Evolutionary conservation across 306 rosid genomes (phyloP).

Genomic region (Gillenia trifoliata): DNA sequence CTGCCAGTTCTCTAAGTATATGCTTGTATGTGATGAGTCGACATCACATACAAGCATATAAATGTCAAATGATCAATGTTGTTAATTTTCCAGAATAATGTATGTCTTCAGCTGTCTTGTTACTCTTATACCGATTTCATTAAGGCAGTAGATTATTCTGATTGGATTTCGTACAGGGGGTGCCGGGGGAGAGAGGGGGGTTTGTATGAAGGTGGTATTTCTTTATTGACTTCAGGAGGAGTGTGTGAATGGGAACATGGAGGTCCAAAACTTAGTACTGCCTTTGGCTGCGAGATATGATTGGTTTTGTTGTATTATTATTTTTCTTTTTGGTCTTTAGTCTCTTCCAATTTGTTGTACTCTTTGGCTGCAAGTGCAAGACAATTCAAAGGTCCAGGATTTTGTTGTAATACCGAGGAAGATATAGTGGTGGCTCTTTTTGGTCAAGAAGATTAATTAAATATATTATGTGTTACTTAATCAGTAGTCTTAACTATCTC

Average conservation of each 20-base stretch:
- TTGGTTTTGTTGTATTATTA: neutral
- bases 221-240: constrained; percentile 28
- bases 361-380: constrained; percentile 32
- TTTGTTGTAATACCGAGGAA: constrained; percentile 61
- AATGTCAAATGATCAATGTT: neutral
- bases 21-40: neutral
- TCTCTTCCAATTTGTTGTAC: constrained; percentile 24
- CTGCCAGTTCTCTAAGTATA: neutral
- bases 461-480: neutral
- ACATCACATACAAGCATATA: neutral
- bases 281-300: constrained; percentile 11
- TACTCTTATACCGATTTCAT: too few relatives aligned
- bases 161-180: too few relatives aligned
- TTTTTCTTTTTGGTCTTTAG: neutral
- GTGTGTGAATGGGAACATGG: constrained; percentile 59
- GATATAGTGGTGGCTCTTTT: constrained; percentile 40
- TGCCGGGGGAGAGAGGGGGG: too few relatives aligned
- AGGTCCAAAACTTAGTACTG: constrained; percentile 49
- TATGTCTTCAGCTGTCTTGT: too few relatives aligned
- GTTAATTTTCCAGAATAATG: neutral
- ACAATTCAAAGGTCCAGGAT: constrained; percentile 46
- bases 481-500: neutral
- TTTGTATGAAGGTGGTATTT: constrained; percentile 23
- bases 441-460: neutral
- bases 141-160: too few relatives aligned